phyloP scores from a whole-genome alignment of 768 basidiomycete species.

The Amanita pseudoporphyria region DNA sequence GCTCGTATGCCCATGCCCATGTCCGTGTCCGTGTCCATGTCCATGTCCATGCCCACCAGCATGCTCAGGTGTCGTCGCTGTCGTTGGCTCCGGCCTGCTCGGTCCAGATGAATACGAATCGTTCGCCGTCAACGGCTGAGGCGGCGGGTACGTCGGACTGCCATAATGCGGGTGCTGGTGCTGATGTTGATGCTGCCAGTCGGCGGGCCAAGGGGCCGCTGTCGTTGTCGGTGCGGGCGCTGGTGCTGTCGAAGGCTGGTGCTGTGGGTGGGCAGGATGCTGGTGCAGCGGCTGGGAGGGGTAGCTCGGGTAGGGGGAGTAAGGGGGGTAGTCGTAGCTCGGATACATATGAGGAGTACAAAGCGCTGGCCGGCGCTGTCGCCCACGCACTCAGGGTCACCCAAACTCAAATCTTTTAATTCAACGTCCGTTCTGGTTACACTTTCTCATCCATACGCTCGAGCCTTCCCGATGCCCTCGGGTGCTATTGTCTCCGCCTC shows the following conservation, averaged over 20 bases:
- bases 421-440: background rate
- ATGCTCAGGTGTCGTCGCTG: background rate
- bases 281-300: background rate
- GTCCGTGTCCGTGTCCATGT: no score
- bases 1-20: background rate
- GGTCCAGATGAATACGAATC: background rate
- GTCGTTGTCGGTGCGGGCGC: background rate
- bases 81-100: constrained; percentile 3
- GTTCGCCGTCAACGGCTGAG: background rate
- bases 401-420: background rate
- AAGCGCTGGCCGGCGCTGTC: no score
- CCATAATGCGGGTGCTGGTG: background rate
- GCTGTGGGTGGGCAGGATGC: background rate
- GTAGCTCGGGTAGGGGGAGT: background rate
- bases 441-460: background rate
- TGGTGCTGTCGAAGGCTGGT: no score
- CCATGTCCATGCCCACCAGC: no score
- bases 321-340: background rate
- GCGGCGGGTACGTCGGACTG: background rate
- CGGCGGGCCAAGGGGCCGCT: background rate
- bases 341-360: background rate
- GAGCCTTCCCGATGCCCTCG: background rate
- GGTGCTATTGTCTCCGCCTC: background rate
- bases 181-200: background rate
- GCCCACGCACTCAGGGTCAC: background rate